Evolutionary conservation across 805 yeast genomes (phyloP), one percentile per base, ranked within the genome.

Genomic region (Tetrapisispora arboricola): DNA sequence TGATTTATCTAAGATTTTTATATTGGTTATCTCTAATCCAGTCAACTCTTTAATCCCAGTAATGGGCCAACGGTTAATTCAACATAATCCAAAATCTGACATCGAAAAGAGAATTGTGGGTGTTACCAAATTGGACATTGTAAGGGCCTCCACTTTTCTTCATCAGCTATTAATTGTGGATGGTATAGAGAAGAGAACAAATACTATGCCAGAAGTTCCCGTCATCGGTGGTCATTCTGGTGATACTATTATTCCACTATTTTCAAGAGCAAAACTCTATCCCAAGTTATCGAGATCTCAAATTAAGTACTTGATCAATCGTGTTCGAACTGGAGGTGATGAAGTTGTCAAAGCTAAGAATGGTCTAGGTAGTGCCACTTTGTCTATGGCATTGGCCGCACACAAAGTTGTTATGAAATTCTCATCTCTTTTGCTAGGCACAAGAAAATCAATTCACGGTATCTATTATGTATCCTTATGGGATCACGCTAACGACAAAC

Each of bases 141-240:
- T 87, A 44, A 76, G 96, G 56, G 60, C 62, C 8, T 87, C 96
- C 42, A 81, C 86, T 62, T 86, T 85, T 63, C 65, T 80, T 46
- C 72, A 85, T 34, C 77, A 76, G 51, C 63, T 76, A 37, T 65
- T 66, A 41, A 36, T 45, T 9, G 40, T 26, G 19, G 34, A 44
- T 8, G 45, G 42, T 24, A 21, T 38, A 11, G 68, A 70, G 30
- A n/a, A 29, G n/a, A 58, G 61, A 47, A 71, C 84, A 39, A 67
- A 72, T 49, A 71, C 67, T 49, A 72, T 61, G 50, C 59, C 60
- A 7, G 46, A 71, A 51, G 68, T 85, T 41, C 79, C 86, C 17
- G 95, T 88, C 40, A 70, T 87, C 51, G 96, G 96, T 47, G 96
- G 96, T 40, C 96, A 87, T 71, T 84, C 95, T 25, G 96, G 96